These are phyloP conservation scores for Trichoderma orchidacearum DNA, from an alignment of 495 filamentous ascomycete genomes.

Conservation along the genomic window DNA sequence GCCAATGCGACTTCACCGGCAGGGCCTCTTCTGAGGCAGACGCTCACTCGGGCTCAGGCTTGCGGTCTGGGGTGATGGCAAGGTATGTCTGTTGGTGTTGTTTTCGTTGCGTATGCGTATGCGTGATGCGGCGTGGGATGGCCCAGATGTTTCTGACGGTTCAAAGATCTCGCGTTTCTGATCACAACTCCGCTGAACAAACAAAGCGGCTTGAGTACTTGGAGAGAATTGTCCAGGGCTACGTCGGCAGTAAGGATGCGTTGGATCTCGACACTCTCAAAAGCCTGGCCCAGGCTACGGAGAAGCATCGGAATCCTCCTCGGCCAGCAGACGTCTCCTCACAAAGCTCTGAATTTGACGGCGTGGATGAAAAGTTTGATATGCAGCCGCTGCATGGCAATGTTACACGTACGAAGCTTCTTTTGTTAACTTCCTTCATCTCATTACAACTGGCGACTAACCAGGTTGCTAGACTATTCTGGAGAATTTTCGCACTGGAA, in stretches of 20 bases:
- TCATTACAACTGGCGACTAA: slow-evolving; percentile 27
- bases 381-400: slow-evolving; percentile 11
- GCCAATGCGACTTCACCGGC: slow-evolving; percentile 34
- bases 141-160: background rate
- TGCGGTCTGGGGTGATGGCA: background rate
- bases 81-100: background rate
- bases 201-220: background rate
- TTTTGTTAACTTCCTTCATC: background rate
- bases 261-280: background rate
- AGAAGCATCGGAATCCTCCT: background rate
- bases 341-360: background rate
- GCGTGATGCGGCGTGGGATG: background rate
- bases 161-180: background rate
- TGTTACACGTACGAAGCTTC: slow-evolving; percentile 18
- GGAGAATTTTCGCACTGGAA: slow-evolving; percentile 39
- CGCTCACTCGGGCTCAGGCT: slow-evolving; percentile 7
- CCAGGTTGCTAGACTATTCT: slow-evolving; percentile 33
- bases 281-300: background rate
- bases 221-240: background rate
- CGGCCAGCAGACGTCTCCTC: background rate
- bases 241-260: background rate
- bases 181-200: background rate
- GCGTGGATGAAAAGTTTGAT: background rate
- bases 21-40: slow-evolving; percentile 18
- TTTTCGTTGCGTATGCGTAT: background rate